Conservation (phyloP, 2,329 filamentous ascomycete genomes). For the Lasiodiplodia sp. region DNA sequence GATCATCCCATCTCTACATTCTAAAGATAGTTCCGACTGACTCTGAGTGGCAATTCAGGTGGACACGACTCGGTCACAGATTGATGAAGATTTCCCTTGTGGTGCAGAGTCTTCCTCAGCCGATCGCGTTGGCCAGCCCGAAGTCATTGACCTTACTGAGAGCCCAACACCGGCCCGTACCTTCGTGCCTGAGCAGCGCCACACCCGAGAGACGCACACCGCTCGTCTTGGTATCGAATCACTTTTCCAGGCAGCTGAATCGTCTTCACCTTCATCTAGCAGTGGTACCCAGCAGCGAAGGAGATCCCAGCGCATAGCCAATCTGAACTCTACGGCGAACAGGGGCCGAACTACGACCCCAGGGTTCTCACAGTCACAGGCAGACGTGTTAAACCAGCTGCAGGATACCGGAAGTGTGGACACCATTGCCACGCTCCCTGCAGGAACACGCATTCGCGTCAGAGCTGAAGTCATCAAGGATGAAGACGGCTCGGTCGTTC, state of each 20-base stretch:
- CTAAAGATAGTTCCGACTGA: neutral
- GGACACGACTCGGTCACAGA: neutral
- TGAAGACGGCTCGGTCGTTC: neutral
- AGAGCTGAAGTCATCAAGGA: slow-evolving; percentile 9
- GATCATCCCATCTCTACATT: neutral
- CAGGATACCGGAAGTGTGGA: neutral
- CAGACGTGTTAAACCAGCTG: neutral
- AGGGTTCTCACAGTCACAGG: neutral
- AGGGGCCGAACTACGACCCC: neutral
- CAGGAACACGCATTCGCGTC: slow-evolving; percentile 4
- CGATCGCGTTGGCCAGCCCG: neutral
- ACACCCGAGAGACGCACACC: neutral
- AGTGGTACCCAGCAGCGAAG: neutral
- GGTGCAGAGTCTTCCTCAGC: neutral
- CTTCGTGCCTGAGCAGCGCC: neutral
- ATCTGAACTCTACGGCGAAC: slow-evolving; percentile 6
- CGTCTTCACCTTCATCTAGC: neutral
- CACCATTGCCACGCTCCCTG: neutral
- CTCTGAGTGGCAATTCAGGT: neutral
- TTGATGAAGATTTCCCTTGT: neutral
- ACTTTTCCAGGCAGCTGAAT: neutral
- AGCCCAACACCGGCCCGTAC: neutral
- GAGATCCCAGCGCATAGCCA: slow-evolving; percentile 7
- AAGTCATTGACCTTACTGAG: neutral
- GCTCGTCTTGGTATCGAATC: neutral